Base-by-base conservation (phyloP, 345 rosid species). In the Erodium maritimum region DNA sequence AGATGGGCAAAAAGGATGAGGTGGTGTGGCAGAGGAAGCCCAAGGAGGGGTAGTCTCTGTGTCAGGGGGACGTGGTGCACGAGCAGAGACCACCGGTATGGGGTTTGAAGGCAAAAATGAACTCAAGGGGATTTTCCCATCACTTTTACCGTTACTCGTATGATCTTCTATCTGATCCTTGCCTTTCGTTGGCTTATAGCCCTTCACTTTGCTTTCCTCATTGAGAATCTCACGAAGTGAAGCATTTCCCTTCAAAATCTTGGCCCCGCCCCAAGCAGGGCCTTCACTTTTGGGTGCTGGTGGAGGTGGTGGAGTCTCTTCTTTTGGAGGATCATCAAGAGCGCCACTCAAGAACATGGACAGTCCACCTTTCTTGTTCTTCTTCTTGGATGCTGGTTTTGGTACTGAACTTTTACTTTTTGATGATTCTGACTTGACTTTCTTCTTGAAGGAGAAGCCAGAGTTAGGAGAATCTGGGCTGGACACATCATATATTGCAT, bases 321-420 rank as follows among this genome's bases (percentile, higher is more conserved):
- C 73, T 74, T 75, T 79, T 9, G 97, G 83, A 52, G 61, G 18
- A 37, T 85, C 90, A 56, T 93, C 99, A 59, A 93, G 99, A 64
- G 97, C 95, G 69, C 96, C 97, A 58, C 88, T 93, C 76, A 93
- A 65, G 72, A 93, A 93, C 97, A 93, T 77, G 8, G 99, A 89
- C 61, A 93, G 99, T 23, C 95, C 99, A 51, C 99, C 99, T 72
- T 82, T 89, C 67, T 85, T 80, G 60, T 80, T 85, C 79, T 87
- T 93, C 82, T 83, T 93, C 79, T 87, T 87, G 61, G 79, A 60
- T 23, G n/a, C n/a, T n/a, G 65, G 65, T 33, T 68, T 67, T 17
- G 79, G 71, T n/a, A 50, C 23, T 29, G 79, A 66, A 60, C 23
- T 71, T 70, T 72, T 84, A 73, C 62, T 68, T 69, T 74, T 88